Conservation (phyloP, 2,329 filamentous ascomycete species). For the Beauveria australis region DNA sequence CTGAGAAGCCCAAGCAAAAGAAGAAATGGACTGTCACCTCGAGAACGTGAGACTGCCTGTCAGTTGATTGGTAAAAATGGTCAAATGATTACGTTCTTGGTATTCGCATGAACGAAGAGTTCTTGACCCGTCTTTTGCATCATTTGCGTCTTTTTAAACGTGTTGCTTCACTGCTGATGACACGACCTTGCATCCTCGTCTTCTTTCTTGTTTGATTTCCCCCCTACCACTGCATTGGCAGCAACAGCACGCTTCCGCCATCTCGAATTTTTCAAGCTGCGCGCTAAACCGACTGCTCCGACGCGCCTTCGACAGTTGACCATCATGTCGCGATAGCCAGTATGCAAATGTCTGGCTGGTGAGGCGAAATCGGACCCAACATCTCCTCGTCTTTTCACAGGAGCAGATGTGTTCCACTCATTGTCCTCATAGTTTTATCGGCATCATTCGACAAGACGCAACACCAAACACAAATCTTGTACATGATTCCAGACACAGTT, state of each 20-base stretch:
- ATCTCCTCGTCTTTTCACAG: background rate
- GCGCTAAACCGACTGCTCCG: background rate
- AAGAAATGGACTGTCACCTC: constrained; percentile 39
- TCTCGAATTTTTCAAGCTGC: background rate
- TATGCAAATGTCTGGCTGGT: background rate
- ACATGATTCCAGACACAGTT: background rate
- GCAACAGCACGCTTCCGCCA: background rate
- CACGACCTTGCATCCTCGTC: background rate
- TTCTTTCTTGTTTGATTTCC: background rate
- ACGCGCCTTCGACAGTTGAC: too few relatives aligned
- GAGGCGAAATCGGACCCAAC: background rate
- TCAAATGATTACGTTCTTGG: too few relatives aligned
- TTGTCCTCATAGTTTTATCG: too few relatives aligned
- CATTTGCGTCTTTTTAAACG: background rate
- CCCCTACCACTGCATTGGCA: background rate
- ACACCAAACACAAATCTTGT: background rate
- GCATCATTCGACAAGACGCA: too few relatives aligned
- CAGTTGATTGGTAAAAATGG: too few relatives aligned
- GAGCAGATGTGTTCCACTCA: background rate
- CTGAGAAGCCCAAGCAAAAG: constrained; percentile 33
- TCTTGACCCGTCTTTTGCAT: background rate
- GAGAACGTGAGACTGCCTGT: constrained; percentile 28
- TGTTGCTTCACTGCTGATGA: background rate
- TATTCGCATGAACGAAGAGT: background rate
- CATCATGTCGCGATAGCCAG: background rate